These are phyloP conservation scores for Colletotrichum navitas DNA, from an alignment of 2,329 filamentous ascomycete species.

Conservation along the genomic window DNA sequence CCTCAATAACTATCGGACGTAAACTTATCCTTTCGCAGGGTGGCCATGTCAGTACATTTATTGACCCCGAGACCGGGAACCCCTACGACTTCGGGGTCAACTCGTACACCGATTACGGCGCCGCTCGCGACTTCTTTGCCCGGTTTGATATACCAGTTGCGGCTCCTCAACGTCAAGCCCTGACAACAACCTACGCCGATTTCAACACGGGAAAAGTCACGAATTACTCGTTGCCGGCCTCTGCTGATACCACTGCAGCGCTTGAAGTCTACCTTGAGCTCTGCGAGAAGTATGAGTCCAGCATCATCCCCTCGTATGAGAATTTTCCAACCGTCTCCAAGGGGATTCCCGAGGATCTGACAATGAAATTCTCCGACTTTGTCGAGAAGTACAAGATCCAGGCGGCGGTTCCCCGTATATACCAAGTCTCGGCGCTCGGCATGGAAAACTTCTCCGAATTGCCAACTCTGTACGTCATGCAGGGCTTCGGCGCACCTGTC, in stretches of 20 bases:
- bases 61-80: conserved; percentile 52
- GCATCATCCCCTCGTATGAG: not conserved
- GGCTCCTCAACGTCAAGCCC: conserved; percentile 42
- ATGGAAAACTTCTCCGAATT: conserved; percentile 57
- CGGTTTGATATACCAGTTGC: not conserved
- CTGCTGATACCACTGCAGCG: not conserved
- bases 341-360: not conserved
- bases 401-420: not conserved
- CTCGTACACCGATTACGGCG: conserved; percentile 19
- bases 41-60: conserved; percentile 65
- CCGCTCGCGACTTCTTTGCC: conserved; percentile 12
- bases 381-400: not conserved
- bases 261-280: not conserved
- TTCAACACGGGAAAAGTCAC: not conserved
- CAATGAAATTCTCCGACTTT: conserved; percentile 1
- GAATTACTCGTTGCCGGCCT: not conserved
- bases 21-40: conserved; percentile 50
- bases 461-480: conserved; percentile 60
- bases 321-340: not conserved
- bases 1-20: too few relatives aligned
- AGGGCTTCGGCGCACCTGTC: conserved; percentile 54
- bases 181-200: conserved; percentile 44
- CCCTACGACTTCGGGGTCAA: conserved; percentile 54
- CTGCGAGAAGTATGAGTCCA: not conserved
- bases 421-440: conserved; percentile 38